Base-by-base conservation (phyloP, 2,329 filamentous ascomycete genomes). In the Fusarium sp. region DNA sequence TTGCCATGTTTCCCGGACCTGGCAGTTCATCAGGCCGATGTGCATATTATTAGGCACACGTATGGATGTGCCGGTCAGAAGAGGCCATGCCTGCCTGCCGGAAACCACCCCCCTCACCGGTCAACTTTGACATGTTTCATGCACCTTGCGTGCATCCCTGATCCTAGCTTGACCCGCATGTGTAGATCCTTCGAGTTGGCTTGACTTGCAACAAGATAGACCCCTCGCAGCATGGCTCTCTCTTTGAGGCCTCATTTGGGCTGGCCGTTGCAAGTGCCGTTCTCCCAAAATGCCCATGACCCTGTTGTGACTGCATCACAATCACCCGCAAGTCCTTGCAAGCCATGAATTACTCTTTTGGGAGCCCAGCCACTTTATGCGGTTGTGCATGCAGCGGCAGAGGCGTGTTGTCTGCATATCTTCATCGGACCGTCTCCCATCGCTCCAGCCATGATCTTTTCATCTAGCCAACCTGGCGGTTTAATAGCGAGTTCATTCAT, bases 111-210 rank as follows among this genome's bases (percentile, higher is more conserved):
- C 51, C 55, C 59, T 65, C 63, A 64, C 65, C 62, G 62, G 65
- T 62, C 39, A 57, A 59, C 40, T 42, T 67, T 67, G 62, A 67
- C 48, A 67, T 68, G 55, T 58, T 54, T 42, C 46, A 67, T 67
- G 57, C 19, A 19, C 50, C 49, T 15, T 55, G 40, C 32, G 35
- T 48, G 12, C 47, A 54, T 61, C 58, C 58, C 63, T 67, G 62
- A 46, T 48, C 55, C 50, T 42, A 47, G 49, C 12, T 26, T 35
- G 29, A 38, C 36, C 34, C 29, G 51, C 51, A 60, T 44, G 31
- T 32, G 55, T 53, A 61, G 59, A 67, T 62, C 65, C 38, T 50
- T 64, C 31, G 52, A 65, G 19, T 19, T 19, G 19, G 19, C 55
- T 38, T 29, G 35, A 34, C 26, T 36, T 53, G 29, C 39, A 42